Evolutionary conservation across 495 filamentous ascomycete species (phyloP), one percentile per base, ranked within the genome.

Genomic region (Haplographium delicatum): DNA sequence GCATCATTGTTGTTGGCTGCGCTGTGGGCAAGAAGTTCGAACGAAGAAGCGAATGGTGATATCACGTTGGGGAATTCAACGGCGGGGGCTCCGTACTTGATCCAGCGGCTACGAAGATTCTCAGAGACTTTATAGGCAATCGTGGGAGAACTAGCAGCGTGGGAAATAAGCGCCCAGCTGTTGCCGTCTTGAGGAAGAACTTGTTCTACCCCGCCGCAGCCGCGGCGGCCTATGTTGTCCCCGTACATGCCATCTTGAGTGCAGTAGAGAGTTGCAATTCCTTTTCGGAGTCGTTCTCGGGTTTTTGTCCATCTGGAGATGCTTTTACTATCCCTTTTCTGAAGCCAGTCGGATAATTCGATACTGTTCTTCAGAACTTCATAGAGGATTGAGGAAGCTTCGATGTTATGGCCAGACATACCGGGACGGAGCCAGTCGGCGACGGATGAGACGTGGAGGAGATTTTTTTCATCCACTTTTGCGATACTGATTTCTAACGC

Each of bases 21-120:
- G 27, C 72, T 68, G 54, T 84, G 81, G 7, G 72, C 77, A 58
- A 81, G 74, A 16, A 84, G 66, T 54, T 85, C 80, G 46, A 83
- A 80, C 8, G 74, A 73, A 7, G 73, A 75, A 25, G 78, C 75
- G 63, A 85, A 83, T 1, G 81, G 79, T 4, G 72, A 78, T 38
- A 85, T 75, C 51, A 76, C 75, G 47, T 78, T 73, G 0, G 72
- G 73, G 22, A 81, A 69, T 55, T 85, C 81, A 15, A 70, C 66
- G 9, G 79, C 72, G 0, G 76, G 78, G 5, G 82, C 78, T 33
- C 82, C 82, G 43, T 74, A 75, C 18, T 70, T 71, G 2, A 61
- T 75, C 82, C 82, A 84, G 24, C 81, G 74, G 1, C 62, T 38
- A 16, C 64, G 64, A 7, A 85, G 65, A 33, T 62, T 68, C 6